phyloP scores from a whole-genome alignment of 2,329 filamentous ascomycete genomes.

The Cercospora berteroae region DNA sequence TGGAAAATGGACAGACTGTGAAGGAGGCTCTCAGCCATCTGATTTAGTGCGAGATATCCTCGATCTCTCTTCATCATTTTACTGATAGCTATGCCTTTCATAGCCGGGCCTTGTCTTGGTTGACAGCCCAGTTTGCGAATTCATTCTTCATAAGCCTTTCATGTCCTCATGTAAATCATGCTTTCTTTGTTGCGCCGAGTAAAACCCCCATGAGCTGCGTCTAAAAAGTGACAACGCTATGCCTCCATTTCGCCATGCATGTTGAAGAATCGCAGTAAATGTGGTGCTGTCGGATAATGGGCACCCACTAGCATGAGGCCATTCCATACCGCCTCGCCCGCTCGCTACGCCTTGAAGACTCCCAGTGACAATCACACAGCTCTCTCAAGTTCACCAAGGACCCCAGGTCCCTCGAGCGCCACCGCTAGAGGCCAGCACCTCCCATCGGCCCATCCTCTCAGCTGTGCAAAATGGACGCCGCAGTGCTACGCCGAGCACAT shows the following conservation, averaged over 20 bases:
- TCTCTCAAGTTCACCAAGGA: constrained; percentile 27
- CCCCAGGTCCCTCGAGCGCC: constrained; percentile 32
- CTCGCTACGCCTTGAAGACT: background rate
- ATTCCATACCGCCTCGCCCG: background rate
- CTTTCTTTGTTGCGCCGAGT: constrained; percentile 3
- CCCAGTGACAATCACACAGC: background rate
- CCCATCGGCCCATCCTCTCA: constrained; percentile 32
- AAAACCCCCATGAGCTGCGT: background rate
- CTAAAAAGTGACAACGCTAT: constrained; percentile 3
- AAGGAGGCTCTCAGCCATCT: constrained; percentile 63
- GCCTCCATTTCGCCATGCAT: constrained; percentile 19
- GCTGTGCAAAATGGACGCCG: constrained; percentile 29
- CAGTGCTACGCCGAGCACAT: constrained; percentile 28
- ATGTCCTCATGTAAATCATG: constrained; percentile 17
- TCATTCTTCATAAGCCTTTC: constrained; percentile 3
- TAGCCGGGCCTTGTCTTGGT: background rate
- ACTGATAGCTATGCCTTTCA: constrained; percentile 5
- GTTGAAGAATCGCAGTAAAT: constrained; percentile 4
- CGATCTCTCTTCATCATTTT: constrained; percentile 20
- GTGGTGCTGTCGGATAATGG: background rate
- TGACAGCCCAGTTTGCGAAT: background rate
- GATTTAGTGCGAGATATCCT: constrained; percentile 71
- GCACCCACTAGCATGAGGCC: background rate
- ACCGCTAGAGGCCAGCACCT: constrained; percentile 28
- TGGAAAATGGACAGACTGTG: constrained; percentile 77